Conservation (phyloP, 768 basidiomycete species). For the Phanerochaete carnosa region DNA sequence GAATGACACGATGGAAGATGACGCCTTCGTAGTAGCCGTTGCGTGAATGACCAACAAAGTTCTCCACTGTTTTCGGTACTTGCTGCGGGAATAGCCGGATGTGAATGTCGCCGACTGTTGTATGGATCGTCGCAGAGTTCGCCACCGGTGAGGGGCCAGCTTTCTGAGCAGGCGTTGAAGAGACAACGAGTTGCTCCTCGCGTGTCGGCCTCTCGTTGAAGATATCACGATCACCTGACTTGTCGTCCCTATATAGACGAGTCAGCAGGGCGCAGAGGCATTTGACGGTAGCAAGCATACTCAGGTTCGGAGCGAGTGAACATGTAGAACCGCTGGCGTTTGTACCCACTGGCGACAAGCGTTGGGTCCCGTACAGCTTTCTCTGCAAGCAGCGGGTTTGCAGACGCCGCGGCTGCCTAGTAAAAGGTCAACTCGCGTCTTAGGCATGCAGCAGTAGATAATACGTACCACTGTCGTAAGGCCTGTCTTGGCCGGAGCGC, state of each 20-base stretch:
- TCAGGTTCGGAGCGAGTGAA: conserved; percentile 91
- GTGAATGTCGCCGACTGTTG: conserved; percentile 92
- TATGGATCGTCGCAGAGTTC: conserved; percentile 86
- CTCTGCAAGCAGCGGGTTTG: conserved; percentile 90
- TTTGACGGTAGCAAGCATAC: conserved; percentile 42
- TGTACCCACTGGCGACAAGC: conserved; percentile 90
- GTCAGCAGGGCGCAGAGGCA: background rate
- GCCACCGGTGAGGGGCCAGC: conserved; percentile 70
- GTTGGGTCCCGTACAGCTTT: conserved; percentile 86
- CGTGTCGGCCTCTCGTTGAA: conserved; percentile 98
- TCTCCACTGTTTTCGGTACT: conserved; percentile 95
- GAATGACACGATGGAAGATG: conserved; percentile 96
- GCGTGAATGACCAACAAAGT: conserved; percentile 90
- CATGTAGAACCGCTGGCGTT: conserved; percentile 89
- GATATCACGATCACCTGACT: conserved; percentile 88
- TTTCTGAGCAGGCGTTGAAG: conserved; percentile 46
- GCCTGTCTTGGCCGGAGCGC: conserved; percentile 85
- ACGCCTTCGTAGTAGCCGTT: conserved; percentile 90
- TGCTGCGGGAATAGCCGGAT: conserved; percentile 86
- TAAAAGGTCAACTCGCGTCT: conserved; percentile 6
- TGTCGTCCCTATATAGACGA: conserved; percentile 59
- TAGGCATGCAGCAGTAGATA: background rate
- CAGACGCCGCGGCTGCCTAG: conserved; percentile 92
- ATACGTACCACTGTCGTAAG: conserved; percentile 71
- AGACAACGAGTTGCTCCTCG: conserved; percentile 88